phyloP scores from a whole-genome alignment of 208 protist species.

The Crithidia expoeki region DNA sequence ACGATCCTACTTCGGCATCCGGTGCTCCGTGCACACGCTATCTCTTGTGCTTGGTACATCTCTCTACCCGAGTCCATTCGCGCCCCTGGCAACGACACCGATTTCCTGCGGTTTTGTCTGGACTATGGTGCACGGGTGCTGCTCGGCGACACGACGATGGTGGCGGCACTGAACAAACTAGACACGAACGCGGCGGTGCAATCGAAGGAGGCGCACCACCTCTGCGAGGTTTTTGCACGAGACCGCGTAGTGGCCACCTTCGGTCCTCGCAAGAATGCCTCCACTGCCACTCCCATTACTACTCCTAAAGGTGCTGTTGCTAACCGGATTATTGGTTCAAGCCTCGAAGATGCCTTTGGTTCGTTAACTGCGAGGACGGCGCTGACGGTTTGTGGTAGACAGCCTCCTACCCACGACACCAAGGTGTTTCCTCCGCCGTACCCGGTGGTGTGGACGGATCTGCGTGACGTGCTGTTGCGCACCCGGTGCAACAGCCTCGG shows the following conservation, averaged over 20 bases:
- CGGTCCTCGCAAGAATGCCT: neutral
- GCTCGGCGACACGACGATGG: constrained; percentile 48
- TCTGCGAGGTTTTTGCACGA: constrained; percentile 72
- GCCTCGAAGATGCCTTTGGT: neutral
- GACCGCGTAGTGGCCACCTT: constrained; percentile 56
- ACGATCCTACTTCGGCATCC: constrained; percentile 15
- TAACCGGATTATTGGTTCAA: neutral
- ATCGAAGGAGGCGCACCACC: constrained; percentile 36
- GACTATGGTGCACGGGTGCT: constrained; percentile 60
- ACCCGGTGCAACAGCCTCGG: constrained; percentile 81
- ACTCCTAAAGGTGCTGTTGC: neutral
- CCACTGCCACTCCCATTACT: no score
- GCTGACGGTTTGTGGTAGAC: neutral
- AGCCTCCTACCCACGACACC: neutral
- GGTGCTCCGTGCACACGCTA: constrained; percentile 47
- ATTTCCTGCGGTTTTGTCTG: constrained; percentile 82
- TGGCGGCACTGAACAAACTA: constrained; percentile 33
- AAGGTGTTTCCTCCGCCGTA: constrained; percentile 33
- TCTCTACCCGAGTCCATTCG: constrained; percentile 60
- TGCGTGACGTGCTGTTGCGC: constrained; percentile 63
- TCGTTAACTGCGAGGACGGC: neutral
- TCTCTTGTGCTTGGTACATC: constrained; percentile 76
- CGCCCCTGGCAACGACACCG: constrained; percentile 69
- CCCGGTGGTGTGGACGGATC: constrained; percentile 50
- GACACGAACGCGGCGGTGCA: constrained; percentile 51